Conservation (phyloP, 2,329 filamentous ascomycete species). For the Penicillium sp. region DNA sequence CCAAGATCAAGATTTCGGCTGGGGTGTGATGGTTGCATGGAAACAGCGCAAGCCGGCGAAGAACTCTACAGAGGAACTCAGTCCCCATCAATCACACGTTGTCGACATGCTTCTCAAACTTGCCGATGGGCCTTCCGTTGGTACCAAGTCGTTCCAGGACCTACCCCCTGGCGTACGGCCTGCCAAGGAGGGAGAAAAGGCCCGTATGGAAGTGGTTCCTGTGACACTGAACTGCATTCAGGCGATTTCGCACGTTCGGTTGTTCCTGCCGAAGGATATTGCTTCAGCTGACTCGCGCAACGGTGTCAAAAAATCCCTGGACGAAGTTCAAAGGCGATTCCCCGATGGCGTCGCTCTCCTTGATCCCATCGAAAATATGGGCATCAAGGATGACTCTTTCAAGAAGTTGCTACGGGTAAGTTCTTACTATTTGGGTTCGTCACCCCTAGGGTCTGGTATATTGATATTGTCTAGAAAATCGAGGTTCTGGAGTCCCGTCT, state of each 20-base stretch:
- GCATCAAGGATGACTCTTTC: slow-evolving; percentile 86
- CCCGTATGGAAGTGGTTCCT: slow-evolving; percentile 77
- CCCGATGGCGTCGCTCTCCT: slow-evolving; percentile 85
- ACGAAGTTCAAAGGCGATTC: slow-evolving; percentile 81
- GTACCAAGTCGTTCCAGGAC: slow-evolving; percentile 60
- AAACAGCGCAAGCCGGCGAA: slow-evolving; percentile 64
- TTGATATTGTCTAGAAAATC: slow-evolving; percentile 75
- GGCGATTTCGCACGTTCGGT: slow-evolving; percentile 75
- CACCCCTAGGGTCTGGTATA: too few relatives aligned
- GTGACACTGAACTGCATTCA: slow-evolving; percentile 83
- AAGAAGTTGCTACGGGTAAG: slow-evolving; percentile 74
- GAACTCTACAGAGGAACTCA: slow-evolving; percentile 63
- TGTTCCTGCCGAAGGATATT: slow-evolving; percentile 78
- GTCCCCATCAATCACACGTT: slow-evolving; percentile 73
- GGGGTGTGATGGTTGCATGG: slow-evolving; percentile 83
- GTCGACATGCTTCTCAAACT: slow-evolving; percentile 75
- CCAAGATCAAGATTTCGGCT: slow-evolving; percentile 79
- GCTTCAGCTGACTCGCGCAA: slow-evolving; percentile 66
- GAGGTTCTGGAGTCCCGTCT: slow-evolving; percentile 91
- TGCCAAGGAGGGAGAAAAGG: slow-evolving; percentile 60
- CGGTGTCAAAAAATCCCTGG: slow-evolving; percentile 63
- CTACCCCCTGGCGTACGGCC: slow-evolving; percentile 62
- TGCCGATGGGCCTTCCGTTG: slow-evolving; percentile 52
- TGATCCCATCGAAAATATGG: slow-evolving; percentile 95
- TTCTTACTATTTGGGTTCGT: slow-evolving; percentile 1